A percentile compares a stretch with the other conserved stretches of the same genome.
Conservation (phyloP, 768 basidiomycete genomes). For the Tricholoma hemisulphureum region DNA sequence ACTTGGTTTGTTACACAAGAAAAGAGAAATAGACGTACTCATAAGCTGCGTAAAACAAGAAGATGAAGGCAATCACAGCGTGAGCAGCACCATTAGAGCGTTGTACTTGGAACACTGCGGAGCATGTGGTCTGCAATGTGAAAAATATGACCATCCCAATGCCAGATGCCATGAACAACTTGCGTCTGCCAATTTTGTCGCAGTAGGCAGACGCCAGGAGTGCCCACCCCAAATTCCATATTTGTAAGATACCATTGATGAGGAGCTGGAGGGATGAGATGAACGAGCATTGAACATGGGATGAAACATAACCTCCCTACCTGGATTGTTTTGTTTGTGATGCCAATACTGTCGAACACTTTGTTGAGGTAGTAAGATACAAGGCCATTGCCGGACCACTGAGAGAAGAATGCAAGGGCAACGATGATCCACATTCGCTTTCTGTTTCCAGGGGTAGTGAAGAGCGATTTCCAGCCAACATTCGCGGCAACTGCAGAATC, state of each 20-base stretch:
- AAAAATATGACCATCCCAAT: constrained; percentile 65
- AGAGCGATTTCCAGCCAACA: constrained; percentile 68
- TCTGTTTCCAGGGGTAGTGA: constrained; percentile 67
- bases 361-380: constrained; percentile 80
- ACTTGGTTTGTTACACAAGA: constrained; percentile 1
- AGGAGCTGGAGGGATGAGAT: constrained; percentile 50
- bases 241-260: constrained; percentile 83
- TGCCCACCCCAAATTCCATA: constrained; percentile 75
- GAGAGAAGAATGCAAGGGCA: constrained; percentile 79
- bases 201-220: constrained; percentile 55
- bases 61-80: constrained; percentile 80
- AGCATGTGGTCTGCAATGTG: constrained; percentile 65
- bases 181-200: constrained; percentile 67
- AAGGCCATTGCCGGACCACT: constrained; percentile 85
- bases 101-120: constrained; percentile 51
- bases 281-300: neutral
- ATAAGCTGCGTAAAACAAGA: constrained; percentile 77
- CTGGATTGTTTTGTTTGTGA: constrained; percentile 53
- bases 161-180: constrained; percentile 63
- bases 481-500: constrained; percentile 44
- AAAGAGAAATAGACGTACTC: constrained; percentile 45
- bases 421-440: constrained; percentile 76
- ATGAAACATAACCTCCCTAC: constrained; percentile 25
- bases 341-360: constrained; percentile 68
- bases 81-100: constrained; percentile 49